phyloP scores from a whole-genome alignment of 805 yeast genomes.

The Torulaspora microellipsoides region DNA sequence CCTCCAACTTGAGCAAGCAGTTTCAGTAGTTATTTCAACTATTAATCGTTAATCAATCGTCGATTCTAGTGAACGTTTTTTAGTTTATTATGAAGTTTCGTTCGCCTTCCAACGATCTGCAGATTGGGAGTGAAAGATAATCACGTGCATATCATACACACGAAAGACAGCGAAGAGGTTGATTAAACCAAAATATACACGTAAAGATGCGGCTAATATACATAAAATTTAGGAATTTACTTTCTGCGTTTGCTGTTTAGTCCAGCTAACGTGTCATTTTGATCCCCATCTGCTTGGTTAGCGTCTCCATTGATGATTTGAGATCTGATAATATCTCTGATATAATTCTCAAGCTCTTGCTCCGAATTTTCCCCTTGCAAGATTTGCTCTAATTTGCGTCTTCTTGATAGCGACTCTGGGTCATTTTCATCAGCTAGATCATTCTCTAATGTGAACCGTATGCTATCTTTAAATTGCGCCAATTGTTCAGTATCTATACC shows the following conservation, averaged over 20 bases:
- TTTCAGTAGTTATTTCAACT: too few relatives aligned
- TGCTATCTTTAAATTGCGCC: constrained; percentile 38
- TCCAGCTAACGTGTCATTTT: constrained; percentile 18
- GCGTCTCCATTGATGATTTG: constrained; percentile 36
- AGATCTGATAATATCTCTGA: constrained; percentile 60
- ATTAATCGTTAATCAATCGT: too few relatives aligned
- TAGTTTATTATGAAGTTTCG: too few relatives aligned
- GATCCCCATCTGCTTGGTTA: constrained; percentile 1
- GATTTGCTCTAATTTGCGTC: constrained; percentile 63
- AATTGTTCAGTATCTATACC: constrained; percentile 30
- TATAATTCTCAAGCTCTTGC: constrained; percentile 63
- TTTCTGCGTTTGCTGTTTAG: constrained; percentile 38
- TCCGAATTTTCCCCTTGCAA: constrained; percentile 79
- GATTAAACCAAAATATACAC: background rate
- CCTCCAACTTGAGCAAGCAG: too few relatives aligned
- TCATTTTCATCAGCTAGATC: constrained; percentile 39
- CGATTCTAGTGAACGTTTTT: too few relatives aligned
- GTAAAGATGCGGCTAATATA: background rate
- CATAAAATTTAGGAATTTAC: constrained; percentile 5
- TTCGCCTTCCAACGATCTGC: too few relatives aligned
- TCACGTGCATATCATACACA: too few relatives aligned
- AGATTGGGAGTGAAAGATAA: too few relatives aligned
- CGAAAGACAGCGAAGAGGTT: too few relatives aligned
- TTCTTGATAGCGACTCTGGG: constrained; percentile 49
- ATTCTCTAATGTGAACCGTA: constrained; percentile 54